Evolutionary conservation across 2,329 filamentous ascomycete genomes (phyloP), one percentile per base, ranked within the genome.

Genomic region (Daldinia sp.): DNA sequence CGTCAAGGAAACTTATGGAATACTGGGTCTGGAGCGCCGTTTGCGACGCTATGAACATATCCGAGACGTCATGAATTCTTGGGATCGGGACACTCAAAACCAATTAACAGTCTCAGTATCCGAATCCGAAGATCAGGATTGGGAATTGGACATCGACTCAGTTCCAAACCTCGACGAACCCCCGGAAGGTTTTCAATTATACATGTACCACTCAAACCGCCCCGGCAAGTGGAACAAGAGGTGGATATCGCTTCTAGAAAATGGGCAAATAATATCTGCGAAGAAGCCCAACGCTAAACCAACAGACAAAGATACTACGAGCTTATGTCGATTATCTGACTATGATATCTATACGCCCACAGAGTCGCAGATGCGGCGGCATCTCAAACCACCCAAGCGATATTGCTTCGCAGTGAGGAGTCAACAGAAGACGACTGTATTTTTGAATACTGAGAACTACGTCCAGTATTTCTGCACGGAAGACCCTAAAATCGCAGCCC

Each of bases 381-480:
- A 88, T 70, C 85, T 98, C 60, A 94, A 91, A 74, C 91, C 94
- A 0, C 95, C 95, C 0, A 97, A 96, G 80, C 92, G 90, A 76
- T 86, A 90, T 73, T 97, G 93, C 81, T 95, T 92, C 75, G 94
- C 93, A 0, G 86, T 98, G 74, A 98, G 97, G 81, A 97, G 93
- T 74, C 94, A 97, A 81, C 91, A 97, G 77, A 97, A 95, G 79
- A 91, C 91, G 0, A 89, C 88, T 65, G 90, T 97, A 75, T 98
- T 98, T 75, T 82, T 93, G 60, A 90, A 91, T 60, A 92, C 90
- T 2, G 90, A 92, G 58, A 95, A 95, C 73, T 98, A 93, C 76
- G 92, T 97, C 2, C 95, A 98, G 77, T 97, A 95, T 80, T 97
- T 98, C 81, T 91, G 89, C 65, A 93, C 92, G 1, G 93, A 93